Base-by-base conservation (phyloP, 306 rosid genomes). In the Sicyos edulis region DNA sequence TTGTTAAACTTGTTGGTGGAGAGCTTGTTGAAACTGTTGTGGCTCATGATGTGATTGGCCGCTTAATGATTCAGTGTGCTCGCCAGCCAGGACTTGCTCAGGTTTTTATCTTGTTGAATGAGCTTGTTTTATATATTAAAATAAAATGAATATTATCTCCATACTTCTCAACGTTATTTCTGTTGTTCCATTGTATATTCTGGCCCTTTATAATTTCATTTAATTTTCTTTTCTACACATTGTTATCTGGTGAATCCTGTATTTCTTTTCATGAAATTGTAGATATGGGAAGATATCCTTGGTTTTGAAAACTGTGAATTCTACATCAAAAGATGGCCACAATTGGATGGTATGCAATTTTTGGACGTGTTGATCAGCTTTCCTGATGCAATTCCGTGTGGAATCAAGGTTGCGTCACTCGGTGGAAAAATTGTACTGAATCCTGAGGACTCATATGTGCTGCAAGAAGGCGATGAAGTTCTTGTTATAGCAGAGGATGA, bases 31-130 rank as follows among this genome's bases (percentile, higher is more conserved):
- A 91, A 84, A 91, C 97, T 73, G 96, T 91, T 73, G 96, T 91
- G 83, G 97, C 97, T 73, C 97, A 91, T 75, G 96, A 91, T 83
- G 97, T 91, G 67, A 91, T 89, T 73, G 96, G 97, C 44, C 96
- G 97, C 74, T 79, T 91, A 87, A 91, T 91, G 97, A 91, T 91
- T 82, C 97, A 91, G 78, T 91, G 97, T 82, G 96, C 97, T 57
- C 86, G 91, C 77, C 97, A 89, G 82, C 97, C 97, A 52, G 97
- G 97, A 75, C 97, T 91, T 84, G 97, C 97, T 62, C 96, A 91
- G 93, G 97, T 91, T 65, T 44, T 63, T 78, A 24, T 67, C 34
- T 58, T 64, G 29, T 70, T 16, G 24, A 66, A 44, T 8, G 55
- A 47, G 40, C 37, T 14, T 67, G 37, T 47, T 44, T 47, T 17